Conservation (phyloP, 2,329 filamentous ascomycete genomes). For the Fusarium sp. region DNA sequence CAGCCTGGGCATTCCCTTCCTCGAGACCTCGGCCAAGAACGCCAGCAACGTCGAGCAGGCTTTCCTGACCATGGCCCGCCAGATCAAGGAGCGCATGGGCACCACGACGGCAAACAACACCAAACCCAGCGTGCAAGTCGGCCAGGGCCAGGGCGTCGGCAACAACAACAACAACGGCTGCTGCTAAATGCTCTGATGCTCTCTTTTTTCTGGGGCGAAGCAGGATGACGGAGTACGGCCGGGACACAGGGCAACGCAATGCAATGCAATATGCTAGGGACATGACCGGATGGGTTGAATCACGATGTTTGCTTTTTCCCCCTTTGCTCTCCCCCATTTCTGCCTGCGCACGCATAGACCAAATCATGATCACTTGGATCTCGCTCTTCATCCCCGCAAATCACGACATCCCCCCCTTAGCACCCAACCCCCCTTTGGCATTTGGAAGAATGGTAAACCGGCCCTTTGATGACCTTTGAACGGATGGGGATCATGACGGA, state of each 20-base stretch:
- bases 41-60: slow-evolving; percentile 99
- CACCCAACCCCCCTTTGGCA: slow-evolving; percentile 25
- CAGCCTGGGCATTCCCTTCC: slow-evolving; percentile 98
- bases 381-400: slow-evolving; percentile 38
- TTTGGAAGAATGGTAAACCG: slow-evolving; percentile 30
- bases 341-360: slow-evolving; percentile 54
- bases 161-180: slow-evolving; percentile 86
- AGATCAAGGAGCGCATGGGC: slow-evolving; percentile 99
- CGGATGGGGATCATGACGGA: slow-evolving; percentile 18
- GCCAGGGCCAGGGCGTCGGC: slow-evolving; percentile 93
- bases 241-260: slow-evolving; percentile 33
- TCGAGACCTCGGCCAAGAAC: slow-evolving; percentile 99
- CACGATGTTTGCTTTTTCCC: slow-evolving; percentile 44
- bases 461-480: slow-evolving; percentile 8
- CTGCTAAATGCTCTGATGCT: slow-evolving; percentile 73
- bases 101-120: slow-evolving; percentile 96
- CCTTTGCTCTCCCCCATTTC: slow-evolving; percentile 42
- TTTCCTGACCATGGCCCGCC: slow-evolving; percentile 99
- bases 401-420: slow-evolving; percentile 23
- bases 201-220: slow-evolving; percentile 40
- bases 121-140: slow-evolving; percentile 97
- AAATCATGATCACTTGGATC: slow-evolving; percentile 51
- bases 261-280: slow-evolving; percentile 38
- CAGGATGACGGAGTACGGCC: slow-evolving; percentile 45
- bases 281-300: slow-evolving; percentile 48